Conservation (phyloP, 805 yeast species). For the Pichia manshurica region DNA sequence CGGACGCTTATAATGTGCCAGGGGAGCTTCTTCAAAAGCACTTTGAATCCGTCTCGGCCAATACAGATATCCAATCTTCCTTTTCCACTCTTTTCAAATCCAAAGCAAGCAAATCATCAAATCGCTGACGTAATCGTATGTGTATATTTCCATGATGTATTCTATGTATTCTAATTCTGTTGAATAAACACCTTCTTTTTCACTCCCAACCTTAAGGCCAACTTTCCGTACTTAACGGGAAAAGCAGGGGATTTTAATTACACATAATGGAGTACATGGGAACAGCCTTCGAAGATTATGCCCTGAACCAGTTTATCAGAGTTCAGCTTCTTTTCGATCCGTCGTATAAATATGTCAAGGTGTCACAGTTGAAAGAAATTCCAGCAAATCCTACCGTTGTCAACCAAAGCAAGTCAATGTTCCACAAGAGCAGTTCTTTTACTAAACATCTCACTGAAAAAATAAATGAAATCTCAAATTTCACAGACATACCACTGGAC, state of each 20-base stretch:
- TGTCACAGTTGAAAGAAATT: conserved; percentile 18
- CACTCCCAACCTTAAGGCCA: too few relatives aligned
- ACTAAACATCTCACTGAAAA: conserved; percentile 20
- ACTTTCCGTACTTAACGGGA: too few relatives aligned
- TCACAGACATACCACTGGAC: conserved; percentile 15
- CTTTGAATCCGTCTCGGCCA: too few relatives aligned
- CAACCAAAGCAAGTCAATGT: conserved; percentile 1
- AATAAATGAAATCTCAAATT: conserved; percentile 15
- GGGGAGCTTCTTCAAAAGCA: neutral
- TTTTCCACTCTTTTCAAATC: too few relatives aligned
- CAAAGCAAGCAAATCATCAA: neutral
- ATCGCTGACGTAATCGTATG: neutral
- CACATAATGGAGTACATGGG: conserved; percentile 9
- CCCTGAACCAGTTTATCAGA: conserved; percentile 23
- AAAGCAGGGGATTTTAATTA: too few relatives aligned
- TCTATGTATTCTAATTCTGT: neutral
- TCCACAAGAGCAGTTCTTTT: conserved; percentile 15
- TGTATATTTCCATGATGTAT: neutral
- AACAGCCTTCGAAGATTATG: conserved; percentile 14
- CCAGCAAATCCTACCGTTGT: conserved; percentile 16
- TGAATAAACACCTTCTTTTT: too few relatives aligned
- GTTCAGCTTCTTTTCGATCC: conserved; percentile 26
- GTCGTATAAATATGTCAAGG: conserved; percentile 16
- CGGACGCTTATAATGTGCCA: neutral
- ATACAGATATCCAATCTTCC: too few relatives aligned